Evolutionary conservation across 2,329 filamentous ascomycete species (phyloP), one percentile per base, ranked within the genome.

Genomic region (Aspergillus hortae): DNA sequence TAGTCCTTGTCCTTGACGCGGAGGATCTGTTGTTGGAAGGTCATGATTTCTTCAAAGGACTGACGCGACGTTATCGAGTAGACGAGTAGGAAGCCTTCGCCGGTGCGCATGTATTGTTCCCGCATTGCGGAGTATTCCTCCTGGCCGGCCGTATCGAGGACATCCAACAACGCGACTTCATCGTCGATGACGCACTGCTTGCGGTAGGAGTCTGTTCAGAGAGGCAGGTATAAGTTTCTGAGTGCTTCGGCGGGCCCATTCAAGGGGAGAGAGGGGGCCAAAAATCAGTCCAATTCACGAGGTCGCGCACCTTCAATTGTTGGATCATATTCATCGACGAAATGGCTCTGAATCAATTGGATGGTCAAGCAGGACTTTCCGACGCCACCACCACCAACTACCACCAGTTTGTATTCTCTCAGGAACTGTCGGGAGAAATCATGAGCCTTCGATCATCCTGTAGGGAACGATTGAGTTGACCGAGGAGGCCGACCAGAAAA

Each of bases 151-250:
- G 94, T 99, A 75, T 99, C 94, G 72, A 97, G 87, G 58, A 99
- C 94, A 74, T 99, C 94, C 74, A 99, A 88, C 55, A 99, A 84
- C 47, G 94, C 94, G 62, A 96, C 91, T 77, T 99, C 94, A 65
- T 97, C 94, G 72, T 99, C 94, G 73, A 99, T 95, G 65, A 96
- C 87, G 74, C 94, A 97, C 82, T 97, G 94, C 87, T 99, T 99
- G 80, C 94, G 91, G 82, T 99, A 99, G 58, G 94, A 97, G 72
- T 99, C 94, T 99, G 36, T 49, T 54, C 11, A 21, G 12, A n/a
- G 19, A 30, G 5, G 4, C 10, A 9, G n/a, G 1, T n/a, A 23
- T 42, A 12, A 44, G 36, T 30, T 30, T 23, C 23, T 30, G 27
- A 11, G 10, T 30, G 27, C 27, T 30, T 30, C 27, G 23, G 27